phyloP scores from a whole-genome alignment of 129 eudicot species.

The Rutidosis leptorrhynchoides region DNA sequence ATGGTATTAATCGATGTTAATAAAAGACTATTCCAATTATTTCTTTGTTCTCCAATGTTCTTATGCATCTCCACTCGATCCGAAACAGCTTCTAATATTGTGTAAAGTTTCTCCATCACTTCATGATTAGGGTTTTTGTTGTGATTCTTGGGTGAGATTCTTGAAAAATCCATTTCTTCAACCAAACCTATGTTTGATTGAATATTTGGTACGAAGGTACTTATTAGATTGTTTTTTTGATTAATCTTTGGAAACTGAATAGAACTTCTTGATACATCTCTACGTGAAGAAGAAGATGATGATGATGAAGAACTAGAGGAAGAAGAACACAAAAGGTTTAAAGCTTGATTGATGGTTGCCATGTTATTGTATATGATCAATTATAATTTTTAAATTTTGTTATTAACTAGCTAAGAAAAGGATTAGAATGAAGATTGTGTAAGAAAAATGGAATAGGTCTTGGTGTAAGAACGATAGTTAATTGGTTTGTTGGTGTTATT shows the following conservation, averaged over 20 bases:
- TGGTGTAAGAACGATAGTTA: slow-evolving; percentile 18
- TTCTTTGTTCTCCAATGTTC: slow-evolving; percentile 47
- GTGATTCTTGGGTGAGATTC: slow-evolving; percentile 20
- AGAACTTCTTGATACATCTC: slow-evolving; percentile 23
- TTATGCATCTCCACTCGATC: slow-evolving; percentile 56
- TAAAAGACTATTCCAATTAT: slow-evolving; percentile 43
- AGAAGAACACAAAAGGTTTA: slow-evolving; percentile 23
- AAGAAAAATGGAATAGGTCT: slow-evolving; percentile 2
- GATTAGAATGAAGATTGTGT: neutral
- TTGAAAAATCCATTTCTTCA: slow-evolving; percentile 28
- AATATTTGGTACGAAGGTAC: slow-evolving; percentile 22
- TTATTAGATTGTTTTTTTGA: neutral
- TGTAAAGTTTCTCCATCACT: slow-evolving; percentile 41
- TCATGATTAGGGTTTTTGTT: slow-evolving; percentile 12
- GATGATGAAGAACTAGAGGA: slow-evolving; percentile 16
- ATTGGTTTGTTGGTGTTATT: slow-evolving; percentile 11
- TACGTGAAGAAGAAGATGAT: slow-evolving; percentile 20
- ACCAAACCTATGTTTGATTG: slow-evolving; percentile 27
- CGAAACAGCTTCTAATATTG: slow-evolving; percentile 42
- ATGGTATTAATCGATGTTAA: slow-evolving; percentile 44
- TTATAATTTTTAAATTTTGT: slow-evolving; percentile 5
- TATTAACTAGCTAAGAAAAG: neutral
- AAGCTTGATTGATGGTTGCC: slow-evolving; percentile 33
- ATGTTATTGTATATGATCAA: slow-evolving; percentile 19
- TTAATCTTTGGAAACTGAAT: slow-evolving; percentile 37